Conservation (phyloP, 768 basidiomycete species). For the Royoungia palumana region DNA sequence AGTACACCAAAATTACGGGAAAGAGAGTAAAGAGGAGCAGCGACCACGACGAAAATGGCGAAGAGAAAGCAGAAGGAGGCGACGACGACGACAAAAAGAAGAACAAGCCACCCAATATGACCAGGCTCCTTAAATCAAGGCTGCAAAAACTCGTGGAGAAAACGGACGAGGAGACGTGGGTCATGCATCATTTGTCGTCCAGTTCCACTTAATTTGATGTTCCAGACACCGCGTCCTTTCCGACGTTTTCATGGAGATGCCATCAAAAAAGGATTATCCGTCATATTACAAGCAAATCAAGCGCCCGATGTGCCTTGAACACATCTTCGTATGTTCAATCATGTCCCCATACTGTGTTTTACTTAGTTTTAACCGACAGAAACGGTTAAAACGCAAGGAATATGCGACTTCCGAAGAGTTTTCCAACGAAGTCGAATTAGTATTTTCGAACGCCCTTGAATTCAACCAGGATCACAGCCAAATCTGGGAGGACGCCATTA, state of each 20-base stretch:
- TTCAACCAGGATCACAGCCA: constrained; percentile 86
- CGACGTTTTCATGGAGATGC: constrained; percentile 80
- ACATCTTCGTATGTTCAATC: constrained; percentile 60
- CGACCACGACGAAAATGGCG: constrained; percentile 38
- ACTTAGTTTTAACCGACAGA: constrained; percentile 42
- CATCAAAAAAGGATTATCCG: constrained; percentile 74
- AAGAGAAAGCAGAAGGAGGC: constrained; percentile 41
- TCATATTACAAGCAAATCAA: constrained; percentile 78
- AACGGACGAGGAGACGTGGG: constrained; percentile 64
- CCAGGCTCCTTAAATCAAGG: constrained; percentile 60
- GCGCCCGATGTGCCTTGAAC: constrained; percentile 73
- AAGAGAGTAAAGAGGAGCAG: constrained; percentile 37
- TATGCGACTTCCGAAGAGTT: constrained; percentile 69
- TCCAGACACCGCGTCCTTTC: constrained; percentile 64
- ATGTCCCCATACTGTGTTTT: not conserved
- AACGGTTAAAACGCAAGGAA: constrained; percentile 76
- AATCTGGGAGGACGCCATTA: constrained; percentile 77
- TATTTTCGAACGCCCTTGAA: constrained; percentile 83
- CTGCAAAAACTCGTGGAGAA: constrained; percentile 73
- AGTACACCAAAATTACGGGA: constrained; percentile 46
- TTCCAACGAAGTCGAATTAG: constrained; percentile 82
- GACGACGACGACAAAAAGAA: constrained; percentile 44
- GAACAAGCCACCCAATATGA: constrained; percentile 60
- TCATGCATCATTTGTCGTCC: constrained; percentile 3
- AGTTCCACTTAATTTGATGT: not conserved